A percentile compares a stretch with the other conserved stretches of the same genome.
Conservation (phyloP, 495 filamentous ascomycete species). For the Xylaria acuta region DNA sequence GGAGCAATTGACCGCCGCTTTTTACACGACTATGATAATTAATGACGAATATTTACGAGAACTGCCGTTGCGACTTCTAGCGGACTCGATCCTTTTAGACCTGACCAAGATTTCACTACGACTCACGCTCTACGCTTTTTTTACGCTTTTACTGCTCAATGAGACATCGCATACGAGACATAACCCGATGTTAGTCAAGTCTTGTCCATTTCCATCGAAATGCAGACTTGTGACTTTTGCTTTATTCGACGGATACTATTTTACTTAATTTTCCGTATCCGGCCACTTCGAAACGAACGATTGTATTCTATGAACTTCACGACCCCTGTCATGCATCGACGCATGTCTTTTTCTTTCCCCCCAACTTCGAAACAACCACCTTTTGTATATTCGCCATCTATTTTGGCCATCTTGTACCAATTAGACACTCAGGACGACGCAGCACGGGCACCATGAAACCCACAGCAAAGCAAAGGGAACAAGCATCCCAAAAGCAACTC, state of each 20-base stretch:
- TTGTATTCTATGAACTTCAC: conserved; percentile 15
- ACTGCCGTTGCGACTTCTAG: conserved; percentile 17
- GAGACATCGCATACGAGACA: not conserved
- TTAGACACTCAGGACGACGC: conserved; percentile 1
- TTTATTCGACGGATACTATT: conserved; percentile 3
- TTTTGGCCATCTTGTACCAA: not conserved
- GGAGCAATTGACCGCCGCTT: not conserved
- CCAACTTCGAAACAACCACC: not conserved
- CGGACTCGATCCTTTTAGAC: conserved; percentile 4
- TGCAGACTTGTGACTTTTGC: not conserved
- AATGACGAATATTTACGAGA: conserved; percentile 26
- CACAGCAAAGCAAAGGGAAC: not conserved
- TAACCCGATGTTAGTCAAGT: not conserved
- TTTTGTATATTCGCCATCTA: not conserved
- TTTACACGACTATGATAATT: conserved; percentile 25
- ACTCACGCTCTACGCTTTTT: conserved; percentile 14
- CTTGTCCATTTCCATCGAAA: not conserved
- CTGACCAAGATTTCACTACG: not conserved
- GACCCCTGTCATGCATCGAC: conserved; percentile 1
- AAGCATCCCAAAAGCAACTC: not conserved
- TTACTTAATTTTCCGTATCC: not conserved
- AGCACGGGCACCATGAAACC: not conserved
- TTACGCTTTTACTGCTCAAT: not conserved
- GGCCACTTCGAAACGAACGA: not conserved
- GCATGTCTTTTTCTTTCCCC: not conserved